Percentiles rank a stretch among this genome's conserved stretches.
Evolutionary conservation across 1,139 yeast species (phyloP).

Genomic region (Saccharomyces hybrid): DNA sequence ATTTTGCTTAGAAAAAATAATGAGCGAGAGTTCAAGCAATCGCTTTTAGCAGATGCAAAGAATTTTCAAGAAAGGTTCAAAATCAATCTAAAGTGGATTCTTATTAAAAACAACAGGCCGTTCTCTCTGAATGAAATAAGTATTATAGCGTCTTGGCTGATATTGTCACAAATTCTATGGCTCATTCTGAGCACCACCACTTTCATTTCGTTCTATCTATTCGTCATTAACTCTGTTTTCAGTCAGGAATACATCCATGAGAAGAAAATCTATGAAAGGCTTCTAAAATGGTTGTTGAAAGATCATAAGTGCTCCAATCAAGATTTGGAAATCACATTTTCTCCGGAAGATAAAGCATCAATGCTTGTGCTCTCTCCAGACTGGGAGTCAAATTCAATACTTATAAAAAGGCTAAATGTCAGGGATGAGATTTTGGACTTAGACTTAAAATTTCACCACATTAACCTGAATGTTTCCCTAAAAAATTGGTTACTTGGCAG

Average conservation of each 20-base stretch:
- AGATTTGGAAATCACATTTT: background rate
- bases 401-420: constrained; percentile 49
- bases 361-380: constrained; percentile 40
- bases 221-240: constrained; percentile 38
- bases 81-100: constrained; percentile 52
- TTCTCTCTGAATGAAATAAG: constrained; percentile 45
- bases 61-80: constrained; percentile 40
- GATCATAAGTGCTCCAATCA: constrained; percentile 12
- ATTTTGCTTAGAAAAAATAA: constrained; percentile 23
- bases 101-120: constrained; percentile 45
- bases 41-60: constrained; percentile 40
- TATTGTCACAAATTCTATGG: constrained; percentile 35
- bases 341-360: background rate
- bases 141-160: constrained; percentile 43
- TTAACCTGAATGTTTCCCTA: constrained; percentile 54
- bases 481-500: constrained; percentile 63
- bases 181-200: constrained; percentile 59
- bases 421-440: constrained; percentile 14
- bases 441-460: constrained; percentile 43
- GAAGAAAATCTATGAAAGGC: constrained; percentile 25
- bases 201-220: constrained; percentile 47
- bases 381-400: constrained; percentile 45
- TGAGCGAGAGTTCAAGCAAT: constrained; percentile 29
- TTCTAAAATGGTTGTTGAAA: constrained; percentile 32
- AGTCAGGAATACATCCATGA: constrained; percentile 36